Conservation (phyloP, 1,139 yeast genomes). For the Yamadazyma friedrichii region DNA sequence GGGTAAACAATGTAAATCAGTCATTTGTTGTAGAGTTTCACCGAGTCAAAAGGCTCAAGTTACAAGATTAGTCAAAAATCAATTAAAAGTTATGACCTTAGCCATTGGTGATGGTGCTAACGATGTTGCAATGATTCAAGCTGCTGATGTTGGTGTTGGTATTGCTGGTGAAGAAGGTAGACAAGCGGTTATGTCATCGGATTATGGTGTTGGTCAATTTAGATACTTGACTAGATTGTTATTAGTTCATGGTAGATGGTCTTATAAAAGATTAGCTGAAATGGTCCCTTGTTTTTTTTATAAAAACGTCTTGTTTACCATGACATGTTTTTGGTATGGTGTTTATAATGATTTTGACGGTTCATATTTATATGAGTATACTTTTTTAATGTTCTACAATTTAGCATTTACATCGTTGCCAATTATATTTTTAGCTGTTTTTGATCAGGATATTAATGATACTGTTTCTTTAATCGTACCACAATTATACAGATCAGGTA, state of each 20-base stretch:
- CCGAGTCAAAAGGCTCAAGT: slow-evolving; percentile 64
- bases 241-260: slow-evolving; percentile 66
- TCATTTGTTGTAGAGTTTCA: slow-evolving; percentile 63
- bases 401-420: slow-evolving; percentile 66
- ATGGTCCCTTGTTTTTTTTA: slow-evolving; percentile 67
- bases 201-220: slow-evolving; percentile 65
- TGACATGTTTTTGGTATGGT: slow-evolving; percentile 64
- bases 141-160: slow-evolving; percentile 65
- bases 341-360: slow-evolving; percentile 60
- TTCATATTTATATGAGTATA: slow-evolving; percentile 59
- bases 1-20: slow-evolving; percentile 61
- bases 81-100: slow-evolving; percentile 57
- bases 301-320: slow-evolving; percentile 59
- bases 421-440: slow-evolving; percentile 55
- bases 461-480: slow-evolving; percentile 57
- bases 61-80: slow-evolving; percentile 50
- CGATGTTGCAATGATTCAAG: slow-evolving; percentile 69
- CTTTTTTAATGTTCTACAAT: slow-evolving; percentile 62
- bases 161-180: slow-evolving; percentile 71
- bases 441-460: slow-evolving; percentile 63
- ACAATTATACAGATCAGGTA: slow-evolving; percentile 56
- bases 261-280: slow-evolving; percentile 59
- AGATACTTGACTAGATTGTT: slow-evolving; percentile 53
- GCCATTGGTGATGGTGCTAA: slow-evolving; percentile 71
- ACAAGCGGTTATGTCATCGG: slow-evolving; percentile 68